phyloP scores from a whole-genome alignment of 768 basidiomycete genomes.

The Lentinus brumalis region DNA sequence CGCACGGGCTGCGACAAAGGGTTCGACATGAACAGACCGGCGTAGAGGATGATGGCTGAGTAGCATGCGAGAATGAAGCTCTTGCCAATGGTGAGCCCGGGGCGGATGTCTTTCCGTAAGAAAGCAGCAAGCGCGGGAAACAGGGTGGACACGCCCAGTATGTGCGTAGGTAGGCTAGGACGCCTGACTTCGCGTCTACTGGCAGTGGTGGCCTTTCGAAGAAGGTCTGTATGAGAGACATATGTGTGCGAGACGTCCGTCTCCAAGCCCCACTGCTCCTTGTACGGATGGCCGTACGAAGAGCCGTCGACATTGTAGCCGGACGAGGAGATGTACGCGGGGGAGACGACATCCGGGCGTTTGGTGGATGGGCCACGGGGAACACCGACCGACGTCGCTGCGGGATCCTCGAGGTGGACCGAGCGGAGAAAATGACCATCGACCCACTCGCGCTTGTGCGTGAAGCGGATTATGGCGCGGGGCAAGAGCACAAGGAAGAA shows the following conservation, averaged over 20 bases:
- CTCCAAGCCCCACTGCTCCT: conserved; percentile 8
- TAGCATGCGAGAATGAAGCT: conserved; percentile 43
- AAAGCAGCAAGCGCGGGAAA: conserved; percentile 30
- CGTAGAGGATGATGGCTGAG: conserved; percentile 36
- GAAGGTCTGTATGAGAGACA: conserved; percentile 8
- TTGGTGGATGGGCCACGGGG: conserved; percentile 2
- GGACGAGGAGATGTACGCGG: conserved; percentile 4
- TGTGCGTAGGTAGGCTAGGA: conserved; percentile 12
- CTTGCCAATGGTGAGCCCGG: conserved; percentile 39
- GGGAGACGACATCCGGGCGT: conserved; percentile 9
- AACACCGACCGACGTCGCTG: not conserved
- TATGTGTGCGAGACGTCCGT: conserved; percentile 20
- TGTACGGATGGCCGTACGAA: not conserved
- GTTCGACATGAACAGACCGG: conserved; percentile 36
- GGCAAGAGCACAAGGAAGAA: conserved; percentile 51
- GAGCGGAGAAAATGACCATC: conserved; percentile 51
- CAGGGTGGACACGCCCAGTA: conserved; percentile 14
- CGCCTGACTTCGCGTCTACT: conserved; percentile 15
- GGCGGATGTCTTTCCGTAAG: conserved; percentile 36
- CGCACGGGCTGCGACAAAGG: conserved; percentile 38
- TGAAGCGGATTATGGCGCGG: conserved; percentile 53
- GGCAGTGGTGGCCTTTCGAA: conserved; percentile 16
- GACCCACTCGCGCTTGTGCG: conserved; percentile 53
- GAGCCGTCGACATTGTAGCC: not conserved
- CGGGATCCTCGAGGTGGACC: not conserved